Conservation (phyloP, 2,329 filamentous ascomycete genomes). For the Monilinia laxa region DNA sequence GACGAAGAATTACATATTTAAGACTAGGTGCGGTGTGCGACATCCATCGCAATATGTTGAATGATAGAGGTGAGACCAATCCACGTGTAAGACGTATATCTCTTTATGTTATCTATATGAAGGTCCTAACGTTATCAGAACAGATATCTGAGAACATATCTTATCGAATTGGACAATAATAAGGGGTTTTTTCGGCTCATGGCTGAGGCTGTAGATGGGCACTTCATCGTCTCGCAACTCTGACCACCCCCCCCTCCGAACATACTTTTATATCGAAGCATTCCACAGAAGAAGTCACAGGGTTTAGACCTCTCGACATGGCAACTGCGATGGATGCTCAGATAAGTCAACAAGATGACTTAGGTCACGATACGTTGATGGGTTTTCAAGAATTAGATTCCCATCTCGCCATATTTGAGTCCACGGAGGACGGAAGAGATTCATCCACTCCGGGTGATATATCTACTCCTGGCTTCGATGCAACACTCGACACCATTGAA, state of each 20-base stretch:
- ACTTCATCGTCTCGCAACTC: constrained; percentile 34
- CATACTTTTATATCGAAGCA: constrained; percentile 38
- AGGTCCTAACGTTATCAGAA: constrained; percentile 29
- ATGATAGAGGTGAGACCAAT: constrained; percentile 39
- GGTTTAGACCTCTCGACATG: constrained; percentile 41
- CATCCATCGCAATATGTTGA: constrained; percentile 32
- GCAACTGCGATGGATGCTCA: constrained; percentile 41
- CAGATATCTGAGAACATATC: constrained; percentile 27
- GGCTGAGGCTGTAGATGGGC: constrained; percentile 37
- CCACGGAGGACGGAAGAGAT: constrained; percentile 33
- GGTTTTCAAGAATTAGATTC: constrained; percentile 43
- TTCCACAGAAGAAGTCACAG: constrained; percentile 40
- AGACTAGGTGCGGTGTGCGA: constrained; percentile 23
- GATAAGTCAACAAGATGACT: constrained; percentile 35
- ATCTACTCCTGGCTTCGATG: constrained; percentile 35
- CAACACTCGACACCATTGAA: constrained; percentile 31
- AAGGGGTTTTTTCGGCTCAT: constrained; percentile 26
- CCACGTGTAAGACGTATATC: constrained; percentile 40
- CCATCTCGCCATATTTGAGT: constrained; percentile 42
- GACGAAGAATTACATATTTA: constrained; percentile 6
- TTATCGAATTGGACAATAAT: constrained; percentile 22
- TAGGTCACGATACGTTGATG: constrained; percentile 41
- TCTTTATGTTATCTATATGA: constrained; percentile 31
- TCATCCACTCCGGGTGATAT: constrained; percentile 37
- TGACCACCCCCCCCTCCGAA: constrained; percentile 32